Conservation (phyloP, 1,284 basidiomycete genomes). For the Rhodotorula mucilaginosa region DNA sequence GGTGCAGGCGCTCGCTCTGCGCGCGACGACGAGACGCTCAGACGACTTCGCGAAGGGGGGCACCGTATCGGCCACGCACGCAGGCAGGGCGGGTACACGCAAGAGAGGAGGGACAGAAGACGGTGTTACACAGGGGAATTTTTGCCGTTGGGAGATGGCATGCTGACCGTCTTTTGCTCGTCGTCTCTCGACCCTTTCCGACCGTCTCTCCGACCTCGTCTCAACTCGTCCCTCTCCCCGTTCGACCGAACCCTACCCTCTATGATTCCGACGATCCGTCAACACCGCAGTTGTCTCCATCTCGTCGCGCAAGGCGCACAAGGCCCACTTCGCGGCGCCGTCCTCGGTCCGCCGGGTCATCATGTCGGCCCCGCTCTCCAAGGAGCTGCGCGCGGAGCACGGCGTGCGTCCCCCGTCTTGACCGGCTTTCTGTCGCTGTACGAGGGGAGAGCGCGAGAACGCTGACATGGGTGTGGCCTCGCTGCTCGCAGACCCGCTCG, state of each 20-base stretch:
- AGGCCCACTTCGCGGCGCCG: constrained; percentile 91
- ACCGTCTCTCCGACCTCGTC: neutral
- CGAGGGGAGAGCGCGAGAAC: neutral
- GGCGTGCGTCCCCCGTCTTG: constrained; percentile 50
- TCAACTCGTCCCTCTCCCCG: neutral
- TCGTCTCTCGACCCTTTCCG: too few species aligned
- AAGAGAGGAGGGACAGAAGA: neutral
- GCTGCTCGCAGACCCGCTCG: constrained; percentile 63
- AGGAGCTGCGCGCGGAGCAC: constrained; percentile 91
- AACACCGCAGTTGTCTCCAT: constrained; percentile 22
- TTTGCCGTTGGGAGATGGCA: neutral
- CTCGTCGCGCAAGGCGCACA: constrained; percentile 82
- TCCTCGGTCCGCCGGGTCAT: constrained; percentile 88
- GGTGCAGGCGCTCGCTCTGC: too few species aligned
- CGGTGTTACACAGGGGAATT: neutral
- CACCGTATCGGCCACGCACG: too few species aligned
- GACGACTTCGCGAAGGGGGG: too few species aligned
- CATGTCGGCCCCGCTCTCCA: constrained; percentile 93
- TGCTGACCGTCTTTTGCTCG: neutral
- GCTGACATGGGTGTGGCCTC: neutral
- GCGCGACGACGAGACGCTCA: too few species aligned
- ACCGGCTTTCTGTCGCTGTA: constrained; percentile 47
- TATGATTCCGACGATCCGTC: neutral
- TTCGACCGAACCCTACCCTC: neutral
- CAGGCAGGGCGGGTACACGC: too few species aligned